phyloP scores from a whole-genome alignment of 306 rosid genomes.

The Quercus cerris region DNA sequence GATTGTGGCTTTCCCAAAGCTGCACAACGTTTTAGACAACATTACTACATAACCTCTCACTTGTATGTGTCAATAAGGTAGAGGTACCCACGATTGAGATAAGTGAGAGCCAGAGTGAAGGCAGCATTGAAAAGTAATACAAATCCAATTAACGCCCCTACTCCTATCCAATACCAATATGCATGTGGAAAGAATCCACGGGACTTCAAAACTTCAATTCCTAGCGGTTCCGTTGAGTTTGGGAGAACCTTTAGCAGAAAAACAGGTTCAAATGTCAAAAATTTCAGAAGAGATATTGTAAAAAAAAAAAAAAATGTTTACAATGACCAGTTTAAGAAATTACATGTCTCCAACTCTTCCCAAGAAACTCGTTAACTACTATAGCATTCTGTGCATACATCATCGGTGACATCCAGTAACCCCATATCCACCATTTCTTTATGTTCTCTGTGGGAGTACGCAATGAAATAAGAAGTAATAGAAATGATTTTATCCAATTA shows the following conservation, averaged over 20 bases:
- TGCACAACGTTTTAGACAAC: constrained; percentile 2
- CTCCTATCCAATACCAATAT: constrained; percentile 63
- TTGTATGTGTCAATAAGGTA: not conserved
- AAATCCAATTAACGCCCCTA: constrained; percentile 43
- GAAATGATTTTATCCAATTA: not conserved
- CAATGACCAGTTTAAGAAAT: constrained; percentile 17
- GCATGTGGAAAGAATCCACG: constrained; percentile 42
- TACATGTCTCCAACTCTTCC: constrained; percentile 52
- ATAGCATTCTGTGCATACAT: constrained; percentile 61
- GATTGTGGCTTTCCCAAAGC: constrained; percentile 38
- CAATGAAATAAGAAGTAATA: constrained; percentile 22
- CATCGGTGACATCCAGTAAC: constrained; percentile 56
- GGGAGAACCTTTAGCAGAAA: constrained; percentile 23
- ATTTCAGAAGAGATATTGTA: no score
- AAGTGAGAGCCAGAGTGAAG: constrained; percentile 36
- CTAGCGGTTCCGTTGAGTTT: constrained; percentile 32
- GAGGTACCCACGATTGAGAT: constrained; percentile 43
- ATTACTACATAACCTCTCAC: not conserved
- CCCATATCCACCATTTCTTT: constrained; percentile 58
- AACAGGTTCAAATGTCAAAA: not conserved
- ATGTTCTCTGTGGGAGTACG: constrained; percentile 38
- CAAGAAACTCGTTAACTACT: constrained; percentile 55
- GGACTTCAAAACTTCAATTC: constrained; percentile 40
- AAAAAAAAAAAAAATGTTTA: not conserved
- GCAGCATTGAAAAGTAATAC: constrained; percentile 28